Percentiles rank a stretch among this genome's conserved stretches.
Conservation (phyloP, 225 moss, liverwort and hornwort genomes). For the Anthoceros angustus region DNA sequence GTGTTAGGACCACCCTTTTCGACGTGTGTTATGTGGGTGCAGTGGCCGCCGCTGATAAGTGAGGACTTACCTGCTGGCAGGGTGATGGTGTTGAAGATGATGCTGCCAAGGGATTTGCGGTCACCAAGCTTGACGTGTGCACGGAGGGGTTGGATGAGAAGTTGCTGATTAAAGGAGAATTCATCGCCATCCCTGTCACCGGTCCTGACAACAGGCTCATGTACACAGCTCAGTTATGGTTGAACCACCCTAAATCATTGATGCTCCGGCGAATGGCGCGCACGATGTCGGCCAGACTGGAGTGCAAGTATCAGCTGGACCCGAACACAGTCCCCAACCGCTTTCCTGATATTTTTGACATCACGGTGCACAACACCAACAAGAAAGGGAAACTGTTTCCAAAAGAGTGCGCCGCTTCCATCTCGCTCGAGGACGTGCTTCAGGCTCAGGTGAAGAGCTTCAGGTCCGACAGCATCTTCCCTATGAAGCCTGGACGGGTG, state of each 20-base stretch:
- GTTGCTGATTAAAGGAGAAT: neutral
- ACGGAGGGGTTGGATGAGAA: neutral
- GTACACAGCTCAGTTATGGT: neutral
- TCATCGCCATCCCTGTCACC: neutral
- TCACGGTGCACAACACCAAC: neutral
- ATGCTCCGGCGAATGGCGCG: slow-evolving; percentile 1
- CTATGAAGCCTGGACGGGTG: neutral
- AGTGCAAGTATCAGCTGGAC: slow-evolving; percentile 3
- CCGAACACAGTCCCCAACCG: neutral
- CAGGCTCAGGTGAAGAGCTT: slow-evolving; percentile 3
- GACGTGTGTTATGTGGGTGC: too few species aligned
- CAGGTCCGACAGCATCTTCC: neutral
- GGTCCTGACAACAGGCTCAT: neutral
- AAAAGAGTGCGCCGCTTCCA: neutral
- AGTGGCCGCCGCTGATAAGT: too few species aligned
- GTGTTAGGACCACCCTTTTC: neutral
- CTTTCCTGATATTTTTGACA: neutral
- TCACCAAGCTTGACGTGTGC: neutral
- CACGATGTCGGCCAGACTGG: slow-evolving; percentile 1
- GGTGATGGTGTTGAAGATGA: neutral
- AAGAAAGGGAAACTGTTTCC: neutral
- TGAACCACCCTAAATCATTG: neutral
- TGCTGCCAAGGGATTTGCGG: neutral
- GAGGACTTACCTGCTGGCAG: too few species aligned
- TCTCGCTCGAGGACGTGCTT: neutral